Conservation (phyloP, 192 early-diverging fungal species). For the Umbelopsis vinacea region DNA sequence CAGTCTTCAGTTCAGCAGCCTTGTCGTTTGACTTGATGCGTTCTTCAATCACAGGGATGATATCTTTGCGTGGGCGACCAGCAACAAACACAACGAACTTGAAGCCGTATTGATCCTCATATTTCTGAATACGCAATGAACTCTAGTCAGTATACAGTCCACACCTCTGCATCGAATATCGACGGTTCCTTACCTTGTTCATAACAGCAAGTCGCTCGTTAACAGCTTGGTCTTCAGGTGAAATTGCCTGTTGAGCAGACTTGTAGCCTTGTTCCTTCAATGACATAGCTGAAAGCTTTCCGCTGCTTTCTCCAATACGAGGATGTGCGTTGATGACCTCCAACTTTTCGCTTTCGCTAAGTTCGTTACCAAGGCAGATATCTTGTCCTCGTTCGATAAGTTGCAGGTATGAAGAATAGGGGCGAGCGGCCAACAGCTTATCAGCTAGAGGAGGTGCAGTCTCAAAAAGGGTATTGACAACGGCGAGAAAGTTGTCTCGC, state of each 20-base stretch:
- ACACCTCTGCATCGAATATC: neutral
- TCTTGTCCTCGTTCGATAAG: slow-evolving; percentile 66
- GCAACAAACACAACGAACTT: slow-evolving; percentile 85
- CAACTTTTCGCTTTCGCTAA: slow-evolving; percentile 69
- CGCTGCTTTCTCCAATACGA: slow-evolving; percentile 77
- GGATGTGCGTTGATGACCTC: slow-evolving; percentile 90
- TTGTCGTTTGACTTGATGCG: slow-evolving; percentile 64
- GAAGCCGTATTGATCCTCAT: slow-evolving; percentile 80
- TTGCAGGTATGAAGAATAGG: slow-evolving; percentile 68
- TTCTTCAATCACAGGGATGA: slow-evolving; percentile 78
- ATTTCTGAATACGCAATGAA: slow-evolving; percentile 37
- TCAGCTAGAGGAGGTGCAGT: slow-evolving; percentile 80
- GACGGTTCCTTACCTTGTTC: slow-evolving; percentile 56
- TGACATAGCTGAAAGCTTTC: slow-evolving; percentile 72
- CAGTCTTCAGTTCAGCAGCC: slow-evolving; percentile 69
- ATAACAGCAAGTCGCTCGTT: slow-evolving; percentile 60
- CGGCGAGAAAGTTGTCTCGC: slow-evolving; percentile 54
- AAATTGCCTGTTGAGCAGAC: slow-evolving; percentile 33
- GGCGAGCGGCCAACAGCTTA: slow-evolving; percentile 69
- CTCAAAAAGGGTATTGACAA: slow-evolving; percentile 83
- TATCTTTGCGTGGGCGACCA: slow-evolving; percentile 70
- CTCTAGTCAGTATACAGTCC: neutral
- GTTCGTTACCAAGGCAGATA: slow-evolving; percentile 49
- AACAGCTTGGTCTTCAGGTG: slow-evolving; percentile 53
- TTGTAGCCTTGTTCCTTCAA: slow-evolving; percentile 73